Percentiles rank a stretch among this genome's conserved stretches.
Conservation (phyloP, 495 filamentous ascomycete species). For the Annulohypoxylon maeteangense region DNA sequence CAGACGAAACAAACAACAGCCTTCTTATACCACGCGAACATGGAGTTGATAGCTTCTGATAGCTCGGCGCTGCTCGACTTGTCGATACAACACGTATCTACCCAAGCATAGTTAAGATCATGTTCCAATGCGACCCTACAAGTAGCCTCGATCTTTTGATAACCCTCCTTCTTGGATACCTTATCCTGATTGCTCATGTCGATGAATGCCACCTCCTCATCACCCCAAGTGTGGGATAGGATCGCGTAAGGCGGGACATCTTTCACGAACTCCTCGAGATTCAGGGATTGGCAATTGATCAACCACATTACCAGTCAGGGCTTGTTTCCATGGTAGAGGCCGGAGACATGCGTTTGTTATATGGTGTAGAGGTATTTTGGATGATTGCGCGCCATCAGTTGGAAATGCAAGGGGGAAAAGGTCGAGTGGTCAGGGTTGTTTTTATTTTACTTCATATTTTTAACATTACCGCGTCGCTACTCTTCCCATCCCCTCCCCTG, state of each 20-base stretch:
- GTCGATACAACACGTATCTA: conserved; percentile 57
- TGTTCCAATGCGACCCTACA: conserved; percentile 32
- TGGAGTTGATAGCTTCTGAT: conserved; percentile 55
- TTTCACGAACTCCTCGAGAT: conserved; percentile 46
- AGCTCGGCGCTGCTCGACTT: conserved; percentile 55
- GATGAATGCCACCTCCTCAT: conserved; percentile 45
- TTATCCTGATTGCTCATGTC: conserved; percentile 38
- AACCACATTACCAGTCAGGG: conserved; percentile 43
- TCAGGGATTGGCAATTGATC: conserved; percentile 43
- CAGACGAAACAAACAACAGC: conserved; percentile 51
- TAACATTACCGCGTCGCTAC: not conserved
- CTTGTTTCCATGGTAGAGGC: conserved; percentile 18
- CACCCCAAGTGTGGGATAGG: conserved; percentile 50
- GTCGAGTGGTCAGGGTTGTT: not conserved
- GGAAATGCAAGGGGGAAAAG: not conserved
- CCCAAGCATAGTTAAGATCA: conserved; percentile 42
- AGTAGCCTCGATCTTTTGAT: conserved; percentile 39
- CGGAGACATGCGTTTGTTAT: not conserved
- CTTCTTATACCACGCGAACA: conserved; percentile 52
- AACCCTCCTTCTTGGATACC: conserved; percentile 26
- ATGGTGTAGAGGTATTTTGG: not conserved
- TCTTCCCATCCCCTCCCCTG: not conserved
- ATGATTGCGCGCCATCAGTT: not conserved
- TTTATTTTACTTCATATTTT: not conserved
- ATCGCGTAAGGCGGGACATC: conserved; percentile 47